Percentiles rank a stretch among this genome's conserved stretches.
Conservation (phyloP, 1,284 basidiomycete species). For the Cutaneotrichosporon cavernicola region DNA sequence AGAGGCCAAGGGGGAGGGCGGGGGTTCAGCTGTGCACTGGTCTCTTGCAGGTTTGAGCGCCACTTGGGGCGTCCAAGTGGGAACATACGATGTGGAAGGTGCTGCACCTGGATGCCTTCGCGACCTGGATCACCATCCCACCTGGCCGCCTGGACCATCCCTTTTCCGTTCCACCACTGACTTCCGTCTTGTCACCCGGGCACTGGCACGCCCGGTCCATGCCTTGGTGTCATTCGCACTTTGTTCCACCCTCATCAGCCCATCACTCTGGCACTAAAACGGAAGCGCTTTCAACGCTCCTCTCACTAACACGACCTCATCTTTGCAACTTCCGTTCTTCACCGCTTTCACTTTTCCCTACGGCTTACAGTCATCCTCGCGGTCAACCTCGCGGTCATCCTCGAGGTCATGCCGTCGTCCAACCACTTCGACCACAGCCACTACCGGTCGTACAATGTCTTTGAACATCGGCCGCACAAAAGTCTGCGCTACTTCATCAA, state of each 20-base stretch:
- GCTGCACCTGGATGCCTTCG: too few relatives aligned
- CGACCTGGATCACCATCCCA: too few relatives aligned
- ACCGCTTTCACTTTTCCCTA: not conserved
- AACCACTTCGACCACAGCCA: constrained; percentile 11
- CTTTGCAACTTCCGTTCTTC: not conserved
- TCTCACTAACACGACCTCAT: not conserved
- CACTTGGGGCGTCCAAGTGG: too few relatives aligned
- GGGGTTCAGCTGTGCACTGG: too few relatives aligned
- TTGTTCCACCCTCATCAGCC: not conserved
- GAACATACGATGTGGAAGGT: too few relatives aligned
- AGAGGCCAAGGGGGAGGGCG: not conserved
- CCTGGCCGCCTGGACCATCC: too few relatives aligned
- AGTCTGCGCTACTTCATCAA: constrained; percentile 29
- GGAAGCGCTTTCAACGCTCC: not conserved
- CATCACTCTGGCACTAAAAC: not conserved
- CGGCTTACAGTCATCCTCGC: not conserved
- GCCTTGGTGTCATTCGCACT: not conserved
- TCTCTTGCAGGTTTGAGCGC: not conserved
- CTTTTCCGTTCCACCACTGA: not conserved
- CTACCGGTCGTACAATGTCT: constrained; percentile 20
- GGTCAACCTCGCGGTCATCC: not conserved
- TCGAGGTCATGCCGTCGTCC: not conserved
- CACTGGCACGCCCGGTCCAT: not conserved
- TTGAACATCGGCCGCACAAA: constrained; percentile 39
- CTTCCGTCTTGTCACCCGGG: not conserved